phyloP scores from a whole-genome alignment of 2,329 filamentous ascomycete genomes.

The Alternaria viburni region DNA sequence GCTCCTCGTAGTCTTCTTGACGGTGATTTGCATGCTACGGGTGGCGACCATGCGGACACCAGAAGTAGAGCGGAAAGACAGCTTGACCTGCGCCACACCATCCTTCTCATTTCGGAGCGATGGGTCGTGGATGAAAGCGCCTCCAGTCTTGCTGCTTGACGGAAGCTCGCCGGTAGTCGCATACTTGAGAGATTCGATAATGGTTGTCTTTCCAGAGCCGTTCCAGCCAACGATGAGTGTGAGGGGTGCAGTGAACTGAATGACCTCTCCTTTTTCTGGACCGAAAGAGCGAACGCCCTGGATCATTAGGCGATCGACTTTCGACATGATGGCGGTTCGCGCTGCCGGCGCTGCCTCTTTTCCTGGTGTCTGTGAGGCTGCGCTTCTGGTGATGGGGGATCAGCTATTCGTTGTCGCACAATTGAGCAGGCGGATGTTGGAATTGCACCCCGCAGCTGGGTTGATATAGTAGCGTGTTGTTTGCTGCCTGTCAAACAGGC shows the following conservation, averaged over 20 bases:
- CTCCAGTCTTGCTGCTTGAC: conserved; percentile 83
- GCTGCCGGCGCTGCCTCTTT: neutral
- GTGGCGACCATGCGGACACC: conserved; percentile 82
- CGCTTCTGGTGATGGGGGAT: neutral
- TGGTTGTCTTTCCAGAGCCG: conserved; percentile 97
- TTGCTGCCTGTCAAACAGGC: neutral
- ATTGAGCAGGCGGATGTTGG: neutral
- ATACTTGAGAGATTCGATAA: conserved; percentile 99
- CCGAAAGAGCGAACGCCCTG: conserved; percentile 86
- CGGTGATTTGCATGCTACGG: conserved; percentile 81
- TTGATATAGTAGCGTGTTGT: neutral
- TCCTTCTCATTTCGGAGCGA: conserved; percentile 88
- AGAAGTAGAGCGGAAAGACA: conserved; percentile 81
- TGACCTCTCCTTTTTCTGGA: conserved; percentile 74
- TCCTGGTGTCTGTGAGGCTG: neutral
- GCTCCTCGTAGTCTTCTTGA: conserved; percentile 78
- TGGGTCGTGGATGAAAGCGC: conserved; percentile 97
- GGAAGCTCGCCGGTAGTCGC: conserved; percentile 93
- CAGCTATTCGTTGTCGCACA: neutral
- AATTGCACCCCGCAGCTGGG: neutral
- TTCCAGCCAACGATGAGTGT: conserved; percentile 98
- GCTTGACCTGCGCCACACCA: conserved; percentile 87
- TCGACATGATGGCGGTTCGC: conserved; percentile 52
- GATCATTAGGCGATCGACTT: conserved; percentile 89
- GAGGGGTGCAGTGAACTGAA: conserved; percentile 86